phyloP scores from a whole-genome alignment of 140 eudicot species.

The Flaveria floridana region DNA sequence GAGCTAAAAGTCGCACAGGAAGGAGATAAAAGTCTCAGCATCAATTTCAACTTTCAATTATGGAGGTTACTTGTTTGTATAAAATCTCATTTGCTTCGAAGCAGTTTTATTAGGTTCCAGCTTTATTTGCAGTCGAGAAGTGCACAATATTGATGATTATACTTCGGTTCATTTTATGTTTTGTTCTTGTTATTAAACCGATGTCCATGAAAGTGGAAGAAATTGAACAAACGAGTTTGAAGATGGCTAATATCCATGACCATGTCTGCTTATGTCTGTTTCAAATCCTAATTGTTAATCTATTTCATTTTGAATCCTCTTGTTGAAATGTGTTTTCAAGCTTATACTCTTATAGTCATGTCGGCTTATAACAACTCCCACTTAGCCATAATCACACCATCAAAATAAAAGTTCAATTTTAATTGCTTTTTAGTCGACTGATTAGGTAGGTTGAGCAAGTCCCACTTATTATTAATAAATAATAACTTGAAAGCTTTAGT shows the following conservation, averaged over 20 bases:
- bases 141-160: constrained; percentile 8
- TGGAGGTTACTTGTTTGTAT: constrained; percentile 34
- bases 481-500: background rate
- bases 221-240: background rate
- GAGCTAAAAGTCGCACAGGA: constrained; percentile 74
- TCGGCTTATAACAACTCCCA: constrained; percentile 32
- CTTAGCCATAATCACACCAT: constrained; percentile 21
- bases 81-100: constrained; percentile 22
- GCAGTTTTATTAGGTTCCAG: constrained; percentile 4
- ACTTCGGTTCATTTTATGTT: constrained; percentile 12
- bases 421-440: constrained; percentile 21
- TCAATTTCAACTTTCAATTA: background rate
- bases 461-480: constrained; percentile 20
- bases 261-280: background rate
- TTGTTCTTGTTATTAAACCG: background rate
- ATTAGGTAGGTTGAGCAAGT: constrained; percentile 26
- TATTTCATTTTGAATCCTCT: background rate
- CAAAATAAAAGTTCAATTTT: background rate
- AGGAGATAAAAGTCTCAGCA: constrained; percentile 33
- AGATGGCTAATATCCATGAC: constrained; percentile 1
- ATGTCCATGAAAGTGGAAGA: background rate
- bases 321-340: background rate
- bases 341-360: constrained; percentile 17
- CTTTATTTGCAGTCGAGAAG: constrained; percentile 12
- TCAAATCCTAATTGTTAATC: background rate